Evolutionary conservation across 2,329 filamentous ascomycete genomes (phyloP), one percentile per base, ranked within the genome.

Genomic region (Pseudogymnoascus sp.): DNA sequence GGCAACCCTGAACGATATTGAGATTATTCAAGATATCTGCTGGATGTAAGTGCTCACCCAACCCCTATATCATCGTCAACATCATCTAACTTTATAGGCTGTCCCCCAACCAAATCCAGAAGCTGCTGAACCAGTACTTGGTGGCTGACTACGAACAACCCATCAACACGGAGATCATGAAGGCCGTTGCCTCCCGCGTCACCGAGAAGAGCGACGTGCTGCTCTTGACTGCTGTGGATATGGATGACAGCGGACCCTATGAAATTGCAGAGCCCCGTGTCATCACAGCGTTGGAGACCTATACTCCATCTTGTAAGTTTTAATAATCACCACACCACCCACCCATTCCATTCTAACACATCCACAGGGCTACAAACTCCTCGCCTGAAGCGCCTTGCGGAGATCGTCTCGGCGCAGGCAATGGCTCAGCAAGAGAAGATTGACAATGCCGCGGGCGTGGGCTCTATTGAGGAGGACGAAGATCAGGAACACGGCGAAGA

Each of bases 121-220:
- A 99, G 80, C 85, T 99, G 36, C 83, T 99, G 69, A 99, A 99
- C 78, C 95, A 99, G 77, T 99, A 99, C 75, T 85, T 99, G 59
- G 93, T 99, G 64, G 95, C 95, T 65, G 95, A 99, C 77, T 99
- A 99, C 76, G 95, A 99, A 78, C 95, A 97, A 78, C 95, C 95
- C 38, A 99, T 99, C 77, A 97, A 99, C 72, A 95, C 93, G 74
- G 95, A 99, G 76, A 99, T 99, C 74, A 99, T 99, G 95, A 99
- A 99, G 80, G 95, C 95, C 6, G 96, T 99, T 62, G 95, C 96
- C 6, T 96, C 92, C 40, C 85, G 93, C 62, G 95, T 99, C 56
- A 97, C 93, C 1, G 95, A 99, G 79, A 99, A 99, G 87, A 96
- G 92, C 71, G 95, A 97, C 71, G 93, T 97, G 2, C 83, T 99